phyloP scores from a whole-genome alignment of 78 protist genomes.

The Tieghemostelium lacteum region DNA sequence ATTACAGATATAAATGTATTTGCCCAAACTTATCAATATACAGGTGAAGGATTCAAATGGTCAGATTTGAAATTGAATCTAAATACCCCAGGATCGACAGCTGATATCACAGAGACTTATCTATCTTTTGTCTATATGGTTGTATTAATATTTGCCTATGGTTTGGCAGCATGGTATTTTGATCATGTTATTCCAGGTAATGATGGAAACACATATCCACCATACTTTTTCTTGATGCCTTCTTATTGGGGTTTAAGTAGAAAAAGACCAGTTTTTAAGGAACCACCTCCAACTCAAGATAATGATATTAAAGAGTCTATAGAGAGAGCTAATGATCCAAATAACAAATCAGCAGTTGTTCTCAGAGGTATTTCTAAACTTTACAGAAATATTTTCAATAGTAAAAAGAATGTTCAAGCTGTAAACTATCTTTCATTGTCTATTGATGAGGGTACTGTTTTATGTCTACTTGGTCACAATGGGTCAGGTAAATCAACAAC shows the following conservation, averaged over 20 bases:
- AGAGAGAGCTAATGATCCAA: slow-evolving; percentile 19
- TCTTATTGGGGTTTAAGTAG: slow-evolving; percentile 72
- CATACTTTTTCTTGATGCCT: slow-evolving; percentile 67
- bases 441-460: slow-evolving; percentile 39
- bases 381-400: slow-evolving; percentile 25
- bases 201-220: slow-evolving; percentile 72
- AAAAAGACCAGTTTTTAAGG: slow-evolving; percentile 13
- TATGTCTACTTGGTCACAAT: slow-evolving; percentile 85
- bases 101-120: slow-evolving; percentile 33
- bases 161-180: slow-evolving; percentile 76
- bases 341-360: slow-evolving; percentile 36
- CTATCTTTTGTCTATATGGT: slow-evolving; percentile 6
- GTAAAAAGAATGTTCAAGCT: slow-evolving; percentile 37
- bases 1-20: slow-evolving; percentile 21
- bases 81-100: not conserved
- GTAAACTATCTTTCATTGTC: slow-evolving; percentile 64
- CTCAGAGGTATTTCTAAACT: slow-evolving; percentile 53
- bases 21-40: not conserved
- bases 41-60: not conserved
- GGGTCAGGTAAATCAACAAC: slow-evolving; percentile 93
- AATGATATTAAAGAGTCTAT: slow-evolving; percentile 14
- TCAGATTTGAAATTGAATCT: slow-evolving; percentile 2
- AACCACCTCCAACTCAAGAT: slow-evolving; percentile 39
- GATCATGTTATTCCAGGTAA: slow-evolving; percentile 81
- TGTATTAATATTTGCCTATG: not conserved